A percentile compares a stretch with the other conserved stretches of the same genome.
These are phyloP conservation scores for Neolentinus lepideus DNA, from an alignment of 1,284 basidiomycete genomes.

Conservation along the genomic window DNA sequence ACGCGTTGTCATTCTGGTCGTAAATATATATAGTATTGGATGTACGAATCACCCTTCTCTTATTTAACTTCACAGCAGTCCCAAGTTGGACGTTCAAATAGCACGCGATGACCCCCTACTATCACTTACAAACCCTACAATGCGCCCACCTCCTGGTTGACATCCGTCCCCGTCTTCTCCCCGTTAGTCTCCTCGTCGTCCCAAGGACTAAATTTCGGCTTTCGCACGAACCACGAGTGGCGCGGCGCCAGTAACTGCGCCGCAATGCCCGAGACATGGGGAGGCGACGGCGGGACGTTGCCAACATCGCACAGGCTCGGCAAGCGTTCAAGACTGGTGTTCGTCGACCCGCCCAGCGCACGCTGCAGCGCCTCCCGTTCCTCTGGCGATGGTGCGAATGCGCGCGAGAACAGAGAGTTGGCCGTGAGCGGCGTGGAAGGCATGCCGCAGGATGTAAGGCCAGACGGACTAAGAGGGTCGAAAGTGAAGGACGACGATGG, in stretches of 20 bases:
- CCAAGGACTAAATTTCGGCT: constrained; percentile 61
- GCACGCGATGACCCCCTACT: neutral
- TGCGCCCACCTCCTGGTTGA: neutral
- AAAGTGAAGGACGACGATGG: constrained; percentile 3
- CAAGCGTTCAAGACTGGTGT: constrained; percentile 64
- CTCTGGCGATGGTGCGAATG: constrained; percentile 76
- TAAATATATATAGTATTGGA: constrained; percentile 2
- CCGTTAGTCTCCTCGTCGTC: constrained; percentile 45
- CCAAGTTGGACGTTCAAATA: neutral
- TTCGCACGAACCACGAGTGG: constrained; percentile 43
- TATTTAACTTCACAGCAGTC: constrained; percentile 1
- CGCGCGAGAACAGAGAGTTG: constrained; percentile 47
- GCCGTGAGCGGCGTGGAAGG: constrained; percentile 33
- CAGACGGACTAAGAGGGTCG: constrained; percentile 52
- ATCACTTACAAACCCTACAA: neutral
- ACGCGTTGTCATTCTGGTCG: constrained; percentile 1
- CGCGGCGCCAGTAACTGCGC: neutral
- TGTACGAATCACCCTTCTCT: neutral
- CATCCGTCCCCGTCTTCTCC: constrained; percentile 4
- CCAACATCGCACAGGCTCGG: constrained; percentile 67
- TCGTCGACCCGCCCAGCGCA: constrained; percentile 58
- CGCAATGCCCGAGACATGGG: constrained; percentile 32
- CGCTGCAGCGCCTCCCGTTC: constrained; percentile 75
- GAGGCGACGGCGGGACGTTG: constrained; percentile 57
- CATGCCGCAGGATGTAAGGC: constrained; percentile 29